Conservation (phyloP, 176 grass and related monocot genomes). For the Zoysia japonica region DNA sequence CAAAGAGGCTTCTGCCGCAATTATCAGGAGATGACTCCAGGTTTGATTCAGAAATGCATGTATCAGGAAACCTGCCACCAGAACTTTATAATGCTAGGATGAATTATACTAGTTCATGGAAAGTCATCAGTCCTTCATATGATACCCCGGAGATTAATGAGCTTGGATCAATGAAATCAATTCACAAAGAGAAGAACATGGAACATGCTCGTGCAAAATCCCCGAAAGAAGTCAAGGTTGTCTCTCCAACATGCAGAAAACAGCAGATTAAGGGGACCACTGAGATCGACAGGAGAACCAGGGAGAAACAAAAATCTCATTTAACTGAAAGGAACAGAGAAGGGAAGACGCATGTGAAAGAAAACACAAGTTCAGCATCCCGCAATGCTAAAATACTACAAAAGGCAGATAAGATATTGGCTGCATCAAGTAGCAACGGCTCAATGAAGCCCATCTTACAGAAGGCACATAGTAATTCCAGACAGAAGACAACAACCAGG, state of each 20-base stretch:
- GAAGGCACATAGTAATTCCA: constrained; percentile 37
- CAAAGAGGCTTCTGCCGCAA: constrained; percentile 25
- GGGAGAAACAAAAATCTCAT: constrained; percentile 35
- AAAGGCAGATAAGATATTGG: constrained; percentile 39
- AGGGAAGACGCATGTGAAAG: constrained; percentile 48
- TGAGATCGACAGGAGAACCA: constrained; percentile 30
- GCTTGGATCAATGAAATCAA: constrained; percentile 36
- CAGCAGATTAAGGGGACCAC: constrained; percentile 22
- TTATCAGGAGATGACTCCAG: constrained; percentile 14
- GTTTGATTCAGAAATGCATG: constrained; percentile 12
- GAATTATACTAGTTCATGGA: constrained; percentile 32
- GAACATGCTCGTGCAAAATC: constrained; percentile 27
- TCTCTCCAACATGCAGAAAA: constrained; percentile 26
- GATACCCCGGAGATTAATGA: constrained; percentile 12
- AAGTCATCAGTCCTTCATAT: constrained; percentile 12
- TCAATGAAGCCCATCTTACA: constrained; percentile 10
- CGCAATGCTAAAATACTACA: constrained; percentile 30
- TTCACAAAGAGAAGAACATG: constrained; percentile 33
- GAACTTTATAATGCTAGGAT: not conserved
- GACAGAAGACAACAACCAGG: constrained; percentile 31
- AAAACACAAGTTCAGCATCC: constrained; percentile 29
- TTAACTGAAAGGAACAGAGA: constrained; percentile 40
- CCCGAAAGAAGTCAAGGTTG: constrained; percentile 41
- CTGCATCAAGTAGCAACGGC: constrained; percentile 39
- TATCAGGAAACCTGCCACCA: constrained; percentile 21